Evolutionary conservation across 139 green algal species (phyloP).

Genomic region (Chlamydomonas sphaeroides): DNA sequence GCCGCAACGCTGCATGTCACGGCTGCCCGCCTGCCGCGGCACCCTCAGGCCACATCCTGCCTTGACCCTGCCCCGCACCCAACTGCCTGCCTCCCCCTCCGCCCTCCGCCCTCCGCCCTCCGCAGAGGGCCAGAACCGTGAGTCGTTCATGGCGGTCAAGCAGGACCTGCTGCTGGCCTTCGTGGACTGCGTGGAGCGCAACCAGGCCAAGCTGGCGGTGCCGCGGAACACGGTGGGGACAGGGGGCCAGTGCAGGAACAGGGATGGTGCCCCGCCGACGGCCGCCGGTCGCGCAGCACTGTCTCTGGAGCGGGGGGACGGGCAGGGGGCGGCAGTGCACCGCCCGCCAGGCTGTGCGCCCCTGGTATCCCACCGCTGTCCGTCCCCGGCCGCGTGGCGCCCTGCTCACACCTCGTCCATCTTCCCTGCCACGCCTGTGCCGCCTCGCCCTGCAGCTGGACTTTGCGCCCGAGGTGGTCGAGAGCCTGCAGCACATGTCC

Average conservation of each 20-base stretch:
- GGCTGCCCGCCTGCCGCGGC: no score
- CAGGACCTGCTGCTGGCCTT: slow-evolving; percentile 86
- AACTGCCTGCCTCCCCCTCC: neutral
- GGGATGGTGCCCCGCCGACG: no score
- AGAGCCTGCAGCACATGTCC: slow-evolving; percentile 10
- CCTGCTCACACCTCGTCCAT: neutral
- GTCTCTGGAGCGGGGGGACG: no score
- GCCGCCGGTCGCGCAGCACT: no score
- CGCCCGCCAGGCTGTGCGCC: no score
- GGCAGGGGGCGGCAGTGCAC: no score
- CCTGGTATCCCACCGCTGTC: no score
- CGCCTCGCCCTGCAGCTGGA: neutral
- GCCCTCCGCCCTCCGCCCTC: neutral
- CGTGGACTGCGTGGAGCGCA: slow-evolving; percentile 84
- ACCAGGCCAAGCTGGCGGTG: slow-evolving; percentile 79
- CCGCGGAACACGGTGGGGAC: slow-evolving; percentile 45
- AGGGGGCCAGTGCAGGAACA: no score
- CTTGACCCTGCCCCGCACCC: no score
- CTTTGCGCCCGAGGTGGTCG: neutral
- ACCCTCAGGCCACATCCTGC: no score
- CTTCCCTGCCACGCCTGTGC: neutral
- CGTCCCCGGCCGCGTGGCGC: no score
- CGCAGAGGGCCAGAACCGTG: slow-evolving; percentile 67
- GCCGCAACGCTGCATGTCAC: no score
- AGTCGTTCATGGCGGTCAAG: slow-evolving; percentile 90